Conservation (phyloP, 225 moss, liverwort and hornwort species). For the Anthoceros angustus region DNA sequence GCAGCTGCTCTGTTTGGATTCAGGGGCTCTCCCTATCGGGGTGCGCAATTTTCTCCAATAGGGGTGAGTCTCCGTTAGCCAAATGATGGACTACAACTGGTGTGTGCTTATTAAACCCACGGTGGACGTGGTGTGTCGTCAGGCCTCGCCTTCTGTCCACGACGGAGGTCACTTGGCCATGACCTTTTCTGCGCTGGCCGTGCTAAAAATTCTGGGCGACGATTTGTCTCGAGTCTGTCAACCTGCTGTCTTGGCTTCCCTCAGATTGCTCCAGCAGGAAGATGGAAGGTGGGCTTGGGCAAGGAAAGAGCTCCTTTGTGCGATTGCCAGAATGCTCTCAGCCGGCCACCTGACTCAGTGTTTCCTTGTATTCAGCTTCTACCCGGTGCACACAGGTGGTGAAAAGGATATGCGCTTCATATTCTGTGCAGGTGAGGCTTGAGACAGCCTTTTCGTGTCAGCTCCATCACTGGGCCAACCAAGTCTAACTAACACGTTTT, state of each 20-base stretch:
- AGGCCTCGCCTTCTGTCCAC: conserved; percentile 45
- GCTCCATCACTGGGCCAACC: background rate
- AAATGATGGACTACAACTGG: background rate
- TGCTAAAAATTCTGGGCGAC: conserved; percentile 77
- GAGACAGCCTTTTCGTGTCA: background rate
- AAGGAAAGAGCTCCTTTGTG: background rate
- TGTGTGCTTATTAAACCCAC: background rate
- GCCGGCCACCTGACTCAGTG: background rate
- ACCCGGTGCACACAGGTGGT: conserved; percentile 48
- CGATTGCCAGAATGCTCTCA: background rate
- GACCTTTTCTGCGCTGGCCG: conserved; percentile 81
- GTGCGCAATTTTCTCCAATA: background rate
- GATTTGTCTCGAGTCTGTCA: conserved; percentile 66
- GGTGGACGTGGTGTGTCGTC: background rate
- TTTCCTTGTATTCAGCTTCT: conserved; percentile 35
- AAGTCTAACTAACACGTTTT: background rate
- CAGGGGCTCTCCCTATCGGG: background rate
- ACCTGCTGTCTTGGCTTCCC: conserved; percentile 36
- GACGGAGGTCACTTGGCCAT: conserved; percentile 89
- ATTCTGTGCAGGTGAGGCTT: conserved; percentile 72
- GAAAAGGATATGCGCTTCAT: conserved; percentile 81
- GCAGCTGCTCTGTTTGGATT: background rate
- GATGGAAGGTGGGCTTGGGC: conserved; percentile 63
- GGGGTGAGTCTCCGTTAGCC: background rate
- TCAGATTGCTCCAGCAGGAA: conserved; percentile 63